phyloP scores from a whole-genome alignment of 441 rosid species.

The Eruca vesicaria region DNA sequence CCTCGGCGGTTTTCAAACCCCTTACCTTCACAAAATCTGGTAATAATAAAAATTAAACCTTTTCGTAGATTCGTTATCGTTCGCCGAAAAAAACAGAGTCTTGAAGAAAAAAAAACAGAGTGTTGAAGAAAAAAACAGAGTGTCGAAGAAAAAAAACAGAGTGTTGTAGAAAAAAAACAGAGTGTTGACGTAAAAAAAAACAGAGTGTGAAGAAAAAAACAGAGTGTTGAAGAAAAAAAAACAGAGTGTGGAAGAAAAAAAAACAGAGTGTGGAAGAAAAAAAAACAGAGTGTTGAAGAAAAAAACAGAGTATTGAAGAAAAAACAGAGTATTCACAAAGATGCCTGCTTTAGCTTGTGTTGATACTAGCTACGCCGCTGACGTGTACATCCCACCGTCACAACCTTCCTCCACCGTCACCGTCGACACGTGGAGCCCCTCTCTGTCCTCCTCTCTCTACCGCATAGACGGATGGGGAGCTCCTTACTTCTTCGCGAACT shows the following conservation, averaged over 20 bases:
- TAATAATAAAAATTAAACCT: background rate
- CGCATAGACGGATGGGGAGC: slow-evolving; percentile 82
- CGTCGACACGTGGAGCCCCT: slow-evolving; percentile 56
- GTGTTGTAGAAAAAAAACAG: background rate
- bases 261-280: background rate
- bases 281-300: background rate
- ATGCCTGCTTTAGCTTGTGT: slow-evolving; percentile 93
- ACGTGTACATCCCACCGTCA: slow-evolving; percentile 31
- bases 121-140: background rate
- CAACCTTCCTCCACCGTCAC: slow-evolving; percentile 17
- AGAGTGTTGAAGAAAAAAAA: too few species aligned
- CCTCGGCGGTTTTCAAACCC: slow-evolving; percentile 99
- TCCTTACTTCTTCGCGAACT: slow-evolving; percentile 74
- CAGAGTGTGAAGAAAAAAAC: too few species aligned
- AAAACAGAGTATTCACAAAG: slow-evolving; percentile 13
- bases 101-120: too few species aligned
- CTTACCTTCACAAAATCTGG: slow-evolving; percentile 47
- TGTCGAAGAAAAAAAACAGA: background rate
- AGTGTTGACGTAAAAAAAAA: background rate
- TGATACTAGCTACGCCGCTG: slow-evolving; percentile 68
- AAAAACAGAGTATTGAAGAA: background rate
- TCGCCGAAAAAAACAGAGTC: background rate
- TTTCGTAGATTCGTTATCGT: slow-evolving; percentile 26
- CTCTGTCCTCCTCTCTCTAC: slow-evolving; percentile 73
- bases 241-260: too few species aligned